Evolutionary conservation across 495 filamentous ascomycete species (phyloP), one percentile per base, ranked within the genome.

Genomic region (Bacidia rubella): DNA sequence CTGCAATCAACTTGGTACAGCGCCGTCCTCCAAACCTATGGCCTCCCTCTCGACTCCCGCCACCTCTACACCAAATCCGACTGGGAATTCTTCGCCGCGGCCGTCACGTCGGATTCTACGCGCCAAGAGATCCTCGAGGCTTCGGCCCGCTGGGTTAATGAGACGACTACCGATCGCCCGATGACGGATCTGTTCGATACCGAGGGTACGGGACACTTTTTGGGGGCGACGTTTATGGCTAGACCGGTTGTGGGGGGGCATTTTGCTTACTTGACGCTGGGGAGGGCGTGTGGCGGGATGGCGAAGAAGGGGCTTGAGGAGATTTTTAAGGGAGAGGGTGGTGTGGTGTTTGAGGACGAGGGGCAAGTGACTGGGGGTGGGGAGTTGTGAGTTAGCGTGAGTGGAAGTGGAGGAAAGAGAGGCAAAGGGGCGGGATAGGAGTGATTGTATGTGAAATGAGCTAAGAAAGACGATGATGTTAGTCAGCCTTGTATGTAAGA

Each of bases 11-110:
- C 82, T 54, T 95, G 87, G 84, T 96, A 95, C 70, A 79, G 83
- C 57, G 79, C 79, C 29, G 85, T 93, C n/a, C 77, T 79, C 2
- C 82, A 90, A 59, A 73, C 68, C 55, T 95, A 90, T 63, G 90
- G 90, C 0, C 69, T 95, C 9, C 87, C 89, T 1, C 75, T 96
- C 7, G 90, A 96, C 65, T 85, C 79, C 55, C 75, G 90, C n/a
- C 86, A 93, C 63, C 63, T 85, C 4, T 94, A 89, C 63, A 88
- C 90, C 20, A 96, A 96, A 68, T 83, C 80, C 29, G 89, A 95
- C 66, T 95, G 89, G 89, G 83, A 94, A 61, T 86, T 95, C 66
- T 95, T 90, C 62, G 81, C 82, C 1, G 87, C 89, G 51, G 85
- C 90, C 1, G 80, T 95, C 9, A 76, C 86, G 12, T 76, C 74